phyloP scores from a whole-genome alignment of 768 basidiomycete genomes.

The Tulasnella sp. region DNA sequence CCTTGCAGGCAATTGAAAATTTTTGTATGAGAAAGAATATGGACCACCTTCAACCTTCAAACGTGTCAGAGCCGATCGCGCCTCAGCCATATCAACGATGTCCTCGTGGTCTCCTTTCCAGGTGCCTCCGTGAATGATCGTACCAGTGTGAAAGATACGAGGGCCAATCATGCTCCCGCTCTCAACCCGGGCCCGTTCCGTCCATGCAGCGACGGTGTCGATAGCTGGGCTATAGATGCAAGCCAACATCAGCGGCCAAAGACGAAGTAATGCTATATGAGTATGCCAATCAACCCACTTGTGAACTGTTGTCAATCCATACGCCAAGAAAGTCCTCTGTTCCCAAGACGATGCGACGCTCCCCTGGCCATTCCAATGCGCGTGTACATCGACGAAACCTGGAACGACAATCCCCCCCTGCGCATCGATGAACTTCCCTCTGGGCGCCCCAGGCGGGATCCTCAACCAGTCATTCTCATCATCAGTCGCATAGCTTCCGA shows the following conservation, averaged over 20 bases:
- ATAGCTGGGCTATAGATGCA: slow-evolving; percentile 44
- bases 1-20: slow-evolving; percentile 61
- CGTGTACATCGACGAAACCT: slow-evolving; percentile 67
- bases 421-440: slow-evolving; percentile 42
- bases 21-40: slow-evolving; percentile 64
- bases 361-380: slow-evolving; percentile 53
- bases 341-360: slow-evolving; percentile 56
- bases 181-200: slow-evolving; percentile 57
- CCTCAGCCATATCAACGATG: slow-evolving; percentile 50
- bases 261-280: too few species aligned
- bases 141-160: slow-evolving; percentile 60
- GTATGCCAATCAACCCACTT: slow-evolving; percentile 42
- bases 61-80: slow-evolving; percentile 50
- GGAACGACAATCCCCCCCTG: slow-evolving; percentile 56
- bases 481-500: too few species aligned
- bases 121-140: slow-evolving; percentile 49
- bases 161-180: slow-evolving; percentile 58
- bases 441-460: slow-evolving; percentile 20
- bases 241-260: too few species aligned
- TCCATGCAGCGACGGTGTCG: slow-evolving; percentile 47
- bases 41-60: slow-evolving; percentile 65
- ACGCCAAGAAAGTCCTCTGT: slow-evolving; percentile 61
- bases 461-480: too few species aligned
- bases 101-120: slow-evolving; percentile 42
- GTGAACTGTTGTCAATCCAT: slow-evolving; percentile 65